These are phyloP conservation scores for Penicillium taxi DNA, from an alignment of 495 filamentous ascomycete genomes.

Conservation along the genomic window DNA sequence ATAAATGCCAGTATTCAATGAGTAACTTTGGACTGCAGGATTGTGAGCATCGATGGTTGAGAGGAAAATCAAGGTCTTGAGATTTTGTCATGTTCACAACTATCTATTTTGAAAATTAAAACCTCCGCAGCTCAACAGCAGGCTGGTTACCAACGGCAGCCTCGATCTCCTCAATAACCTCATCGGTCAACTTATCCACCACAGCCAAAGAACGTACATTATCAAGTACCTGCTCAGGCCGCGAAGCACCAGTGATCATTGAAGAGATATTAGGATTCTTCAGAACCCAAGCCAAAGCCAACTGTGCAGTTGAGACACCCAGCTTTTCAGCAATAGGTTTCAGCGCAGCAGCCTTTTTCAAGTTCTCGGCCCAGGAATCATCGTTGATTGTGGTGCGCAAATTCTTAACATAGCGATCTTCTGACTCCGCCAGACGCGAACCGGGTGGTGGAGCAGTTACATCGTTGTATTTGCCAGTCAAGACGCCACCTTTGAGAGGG, in stretches of 20 bases:
- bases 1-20: too few relatives aligned
- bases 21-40: too few relatives aligned
- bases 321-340: constrained; percentile 61
- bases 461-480: constrained; percentile 79
- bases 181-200: constrained; percentile 55
- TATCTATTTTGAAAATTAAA: too few relatives aligned
- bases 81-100: too few relatives aligned
- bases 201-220: constrained; percentile 56
- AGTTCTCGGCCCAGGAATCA: constrained; percentile 15
- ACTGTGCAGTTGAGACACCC: constrained; percentile 53
- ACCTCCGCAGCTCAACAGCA: constrained; percentile 16
- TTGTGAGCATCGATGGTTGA: too few relatives aligned
- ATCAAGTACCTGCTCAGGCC: constrained; percentile 63
- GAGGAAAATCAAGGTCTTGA: too few relatives aligned
- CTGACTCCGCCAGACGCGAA: constrained; percentile 33
- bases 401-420: constrained; percentile 27
- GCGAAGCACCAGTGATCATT: constrained; percentile 71
- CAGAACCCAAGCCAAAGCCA: constrained; percentile 73
- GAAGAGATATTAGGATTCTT: constrained; percentile 67
- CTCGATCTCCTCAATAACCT: constrained; percentile 65
- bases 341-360: constrained; percentile 29
- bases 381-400: constrained; percentile 22
- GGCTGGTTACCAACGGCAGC: constrained; percentile 58
- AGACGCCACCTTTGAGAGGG: constrained; percentile 62
- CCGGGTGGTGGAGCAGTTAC: constrained; percentile 29